Evolutionary conservation across 768 basidiomycete genomes (phyloP).

Genomic region (Chiua virens): DNA sequence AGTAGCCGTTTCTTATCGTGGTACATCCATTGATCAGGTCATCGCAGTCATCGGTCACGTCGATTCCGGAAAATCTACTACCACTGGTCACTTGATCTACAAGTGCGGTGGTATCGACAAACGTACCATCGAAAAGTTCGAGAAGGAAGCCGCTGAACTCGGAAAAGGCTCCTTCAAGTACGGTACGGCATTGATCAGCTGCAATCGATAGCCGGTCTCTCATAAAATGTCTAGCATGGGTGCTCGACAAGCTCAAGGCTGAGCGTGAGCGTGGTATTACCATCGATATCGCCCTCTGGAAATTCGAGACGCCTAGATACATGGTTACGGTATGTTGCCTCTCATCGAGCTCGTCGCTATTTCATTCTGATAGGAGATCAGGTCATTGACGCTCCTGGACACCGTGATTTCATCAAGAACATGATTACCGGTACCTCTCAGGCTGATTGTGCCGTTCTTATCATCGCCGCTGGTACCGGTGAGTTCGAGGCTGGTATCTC

Average conservation of each 20-base stretch:
- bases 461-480: constrained; percentile 99
- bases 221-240: constrained; percentile 74
- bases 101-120: constrained; percentile 99
- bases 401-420: constrained; percentile 99
- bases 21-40: constrained; percentile 25
- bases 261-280: constrained; percentile 99
- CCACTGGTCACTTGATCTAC: constrained; percentile 99
- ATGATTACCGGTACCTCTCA: constrained; percentile 99
- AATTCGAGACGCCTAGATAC: constrained; percentile 99
- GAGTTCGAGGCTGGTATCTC: constrained; percentile 99
- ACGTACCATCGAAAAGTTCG: constrained; percentile 99
- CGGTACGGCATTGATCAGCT: constrained; percentile 52
- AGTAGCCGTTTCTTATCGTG: constrained; percentile 35
- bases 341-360: neutral
- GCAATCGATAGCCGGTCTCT: constrained; percentile 20
- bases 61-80: constrained; percentile 99
- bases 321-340: constrained; percentile 74
- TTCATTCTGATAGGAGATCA: constrained; percentile 29
- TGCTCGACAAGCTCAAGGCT: constrained; percentile 99
- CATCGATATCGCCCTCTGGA: constrained; percentile 99
- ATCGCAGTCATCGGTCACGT: constrained; percentile 92
- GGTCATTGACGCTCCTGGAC: constrained; percentile 99
- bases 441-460: constrained; percentile 99
- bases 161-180: constrained; percentile 99
- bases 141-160: constrained; percentile 99